Evolutionary conservation across 1,284 basidiomycete species (phyloP).

Genomic region (Sphaerobolus stellatus): DNA sequence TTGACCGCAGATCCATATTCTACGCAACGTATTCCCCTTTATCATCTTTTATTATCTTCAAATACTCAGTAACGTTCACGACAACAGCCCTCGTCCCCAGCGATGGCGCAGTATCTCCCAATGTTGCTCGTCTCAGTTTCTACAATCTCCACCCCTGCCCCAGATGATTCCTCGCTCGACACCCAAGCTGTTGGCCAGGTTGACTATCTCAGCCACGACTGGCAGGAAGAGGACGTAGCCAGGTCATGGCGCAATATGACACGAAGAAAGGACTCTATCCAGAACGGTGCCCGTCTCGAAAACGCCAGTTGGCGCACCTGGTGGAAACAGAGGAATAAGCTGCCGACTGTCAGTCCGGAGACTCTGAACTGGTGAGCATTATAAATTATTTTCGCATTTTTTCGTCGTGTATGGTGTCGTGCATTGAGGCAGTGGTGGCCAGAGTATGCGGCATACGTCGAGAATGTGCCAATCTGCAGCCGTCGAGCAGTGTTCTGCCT

Average conservation of each 20-base stretch:
- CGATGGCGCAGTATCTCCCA: slow-evolving; percentile 59
- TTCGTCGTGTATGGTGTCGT: too few species aligned
- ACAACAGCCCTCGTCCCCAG: slow-evolving; percentile 1
- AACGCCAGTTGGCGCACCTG: slow-evolving; percentile 99
- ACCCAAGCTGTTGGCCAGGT: slow-evolving; percentile 72
- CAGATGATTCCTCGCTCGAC: slow-evolving; percentile 55
- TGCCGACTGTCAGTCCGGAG: slow-evolving; percentile 94
- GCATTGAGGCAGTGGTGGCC: too few species aligned
- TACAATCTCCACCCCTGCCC: slow-evolving; percentile 55
- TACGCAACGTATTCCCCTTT: background rate
- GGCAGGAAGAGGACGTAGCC: slow-evolving; percentile 99
- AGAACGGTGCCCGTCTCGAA: slow-evolving; percentile 92
- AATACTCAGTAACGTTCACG: too few species aligned
- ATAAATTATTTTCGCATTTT: slow-evolving; percentile 9
- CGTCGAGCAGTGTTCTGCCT: too few species aligned
- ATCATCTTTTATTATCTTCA: too few species aligned
- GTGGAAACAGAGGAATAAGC: slow-evolving; percentile 98
- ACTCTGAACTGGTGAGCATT: slow-evolving; percentile 94
- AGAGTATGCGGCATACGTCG: too few species aligned
- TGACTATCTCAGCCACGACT: slow-evolving; percentile 89
- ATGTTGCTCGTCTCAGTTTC: slow-evolving; percentile 64
- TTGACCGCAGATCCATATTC: background rate
- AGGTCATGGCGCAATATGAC: slow-evolving; percentile 98
- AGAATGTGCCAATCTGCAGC: too few species aligned
- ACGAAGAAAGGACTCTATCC: slow-evolving; percentile 96